A percentile compares a stretch with the other conserved stretches of the same genome.
These are phyloP conservation scores for Aspergillus ellipticus DNA, from an alignment of 495 filamentous ascomycete species.

Conservation along the genomic window DNA sequence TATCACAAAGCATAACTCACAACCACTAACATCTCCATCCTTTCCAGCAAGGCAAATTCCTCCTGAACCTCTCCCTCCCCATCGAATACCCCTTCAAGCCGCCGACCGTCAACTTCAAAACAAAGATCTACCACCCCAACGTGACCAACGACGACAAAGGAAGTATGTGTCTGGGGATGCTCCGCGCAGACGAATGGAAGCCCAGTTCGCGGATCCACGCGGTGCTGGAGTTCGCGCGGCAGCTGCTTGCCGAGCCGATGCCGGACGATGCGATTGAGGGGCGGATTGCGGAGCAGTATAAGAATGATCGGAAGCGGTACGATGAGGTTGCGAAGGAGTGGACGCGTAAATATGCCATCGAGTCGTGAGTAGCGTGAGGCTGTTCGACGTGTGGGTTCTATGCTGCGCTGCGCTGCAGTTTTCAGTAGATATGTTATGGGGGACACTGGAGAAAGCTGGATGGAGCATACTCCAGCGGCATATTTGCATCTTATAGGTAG, in stretches of 20 bases:
- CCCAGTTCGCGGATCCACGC: constrained; percentile 71
- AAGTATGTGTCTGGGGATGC: constrained; percentile 84
- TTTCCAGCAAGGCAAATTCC: constrained; percentile 70
- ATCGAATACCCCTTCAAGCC: constrained; percentile 93
- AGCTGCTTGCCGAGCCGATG: constrained; percentile 80
- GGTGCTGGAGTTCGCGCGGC: constrained; percentile 75
- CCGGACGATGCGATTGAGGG: constrained; percentile 92
- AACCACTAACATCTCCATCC: not conserved
- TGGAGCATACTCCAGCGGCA: no score
- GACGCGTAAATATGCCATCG: constrained; percentile 71
- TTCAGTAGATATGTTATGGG: no score
- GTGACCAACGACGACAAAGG: constrained; percentile 92
- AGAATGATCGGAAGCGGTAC: constrained; percentile 66
- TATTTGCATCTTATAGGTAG: no score
- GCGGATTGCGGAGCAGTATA: constrained; percentile 81
- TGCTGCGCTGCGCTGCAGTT: no score
- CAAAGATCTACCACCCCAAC: constrained; percentile 98
- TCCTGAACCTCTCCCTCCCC: constrained; percentile 71
- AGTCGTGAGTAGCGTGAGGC: constrained; percentile 6
- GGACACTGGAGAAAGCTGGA: no score
- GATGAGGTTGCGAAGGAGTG: constrained; percentile 82
- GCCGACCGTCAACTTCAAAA: constrained; percentile 79
- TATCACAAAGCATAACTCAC: not conserved
- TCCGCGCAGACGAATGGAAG: constrained; percentile 93
- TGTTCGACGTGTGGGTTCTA: no score